Conservation (phyloP, 202 grass and related monocot species). For the Digitaria exilis region DNA sequence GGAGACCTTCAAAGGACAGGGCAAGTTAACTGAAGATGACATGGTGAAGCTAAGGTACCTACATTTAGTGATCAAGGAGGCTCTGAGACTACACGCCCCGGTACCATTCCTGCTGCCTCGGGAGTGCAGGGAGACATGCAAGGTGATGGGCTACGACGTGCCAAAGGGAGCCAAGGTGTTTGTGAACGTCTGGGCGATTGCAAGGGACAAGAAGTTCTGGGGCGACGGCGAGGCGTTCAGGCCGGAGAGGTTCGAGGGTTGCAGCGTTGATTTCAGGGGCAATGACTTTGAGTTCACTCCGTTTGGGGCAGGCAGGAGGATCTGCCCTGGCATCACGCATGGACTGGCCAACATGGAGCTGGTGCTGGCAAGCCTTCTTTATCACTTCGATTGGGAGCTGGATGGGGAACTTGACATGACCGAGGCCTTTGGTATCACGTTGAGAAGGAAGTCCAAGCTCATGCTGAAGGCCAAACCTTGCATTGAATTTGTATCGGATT, state of each 20-base stretch:
- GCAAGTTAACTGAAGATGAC: not conserved
- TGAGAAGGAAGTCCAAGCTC: not conserved
- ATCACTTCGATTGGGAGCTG: conserved; percentile 26
- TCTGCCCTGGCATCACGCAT: not conserved
- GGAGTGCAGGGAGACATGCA: conserved; percentile 11
- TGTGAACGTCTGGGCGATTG: not conserved
- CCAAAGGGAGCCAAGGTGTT: not conserved
- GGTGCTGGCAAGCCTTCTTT: conserved; percentile 23
- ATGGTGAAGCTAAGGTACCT: not conserved
- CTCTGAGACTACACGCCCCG: not conserved
- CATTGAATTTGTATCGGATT: not conserved
- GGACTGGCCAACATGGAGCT: conserved; percentile 20
- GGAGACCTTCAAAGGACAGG: not conserved
- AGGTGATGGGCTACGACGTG: conserved; percentile 16
- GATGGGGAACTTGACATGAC: not conserved
- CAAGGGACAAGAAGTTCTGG: not conserved
- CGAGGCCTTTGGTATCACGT: not conserved
- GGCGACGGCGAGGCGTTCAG: not conserved
- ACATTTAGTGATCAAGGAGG: conserved; percentile 24
- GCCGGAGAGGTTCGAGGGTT: conserved; percentile 1
- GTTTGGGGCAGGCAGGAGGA: not conserved
- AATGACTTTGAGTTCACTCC: not conserved
- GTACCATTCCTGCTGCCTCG: not conserved
- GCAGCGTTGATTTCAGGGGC: not conserved
- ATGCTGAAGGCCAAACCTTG: not conserved